phyloP scores from a whole-genome alignment of 2,329 filamentous ascomycete species.

The Chrysoporthe deuterocubensis region DNA sequence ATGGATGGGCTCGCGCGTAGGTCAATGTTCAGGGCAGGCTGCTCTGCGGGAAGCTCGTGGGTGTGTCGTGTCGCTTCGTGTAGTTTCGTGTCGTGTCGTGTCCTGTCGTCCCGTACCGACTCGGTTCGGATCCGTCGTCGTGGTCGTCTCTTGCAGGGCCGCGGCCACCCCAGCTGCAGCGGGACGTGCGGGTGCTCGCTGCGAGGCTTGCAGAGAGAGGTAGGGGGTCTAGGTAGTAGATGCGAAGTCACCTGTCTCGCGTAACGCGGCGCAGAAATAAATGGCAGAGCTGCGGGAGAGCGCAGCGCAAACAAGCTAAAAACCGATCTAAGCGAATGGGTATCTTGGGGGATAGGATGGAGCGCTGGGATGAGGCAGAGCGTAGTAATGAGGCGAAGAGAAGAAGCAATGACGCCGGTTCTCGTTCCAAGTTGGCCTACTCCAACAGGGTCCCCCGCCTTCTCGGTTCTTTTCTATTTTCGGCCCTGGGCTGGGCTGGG shows the following conservation, averaged over 20 bases:
- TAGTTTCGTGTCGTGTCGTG: neutral
- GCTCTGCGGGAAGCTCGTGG: neutral
- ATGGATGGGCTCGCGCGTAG: conserved; percentile 2
- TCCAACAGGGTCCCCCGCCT: conserved; percentile 8
- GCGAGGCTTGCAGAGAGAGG: neutral
- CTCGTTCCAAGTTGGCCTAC: conserved; percentile 1
- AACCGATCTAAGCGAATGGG: neutral
- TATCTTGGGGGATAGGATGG: conserved; percentile 3
- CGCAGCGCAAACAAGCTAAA: neutral
- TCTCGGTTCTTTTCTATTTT: conserved; percentile 1
- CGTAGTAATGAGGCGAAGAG: neutral
- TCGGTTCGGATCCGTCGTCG: neutral
- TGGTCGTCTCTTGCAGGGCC: neutral
- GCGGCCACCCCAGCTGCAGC: neutral
- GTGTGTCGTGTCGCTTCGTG: neutral
- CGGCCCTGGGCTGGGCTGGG: neutral
- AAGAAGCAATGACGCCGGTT: conserved; percentile 14
- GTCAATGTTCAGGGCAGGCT: neutral
- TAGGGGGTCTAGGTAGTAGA: neutral
- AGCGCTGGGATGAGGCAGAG: neutral
- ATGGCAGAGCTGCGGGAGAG: neutral
- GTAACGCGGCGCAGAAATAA: neutral
- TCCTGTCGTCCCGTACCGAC: neutral
- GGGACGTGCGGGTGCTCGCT: conserved; percentile 5
- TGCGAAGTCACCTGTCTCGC: conserved; percentile 3